These are phyloP conservation scores for Leucosporidium scottii DNA, from an alignment of 768 basidiomycete genomes.

Conservation along the genomic window DNA sequence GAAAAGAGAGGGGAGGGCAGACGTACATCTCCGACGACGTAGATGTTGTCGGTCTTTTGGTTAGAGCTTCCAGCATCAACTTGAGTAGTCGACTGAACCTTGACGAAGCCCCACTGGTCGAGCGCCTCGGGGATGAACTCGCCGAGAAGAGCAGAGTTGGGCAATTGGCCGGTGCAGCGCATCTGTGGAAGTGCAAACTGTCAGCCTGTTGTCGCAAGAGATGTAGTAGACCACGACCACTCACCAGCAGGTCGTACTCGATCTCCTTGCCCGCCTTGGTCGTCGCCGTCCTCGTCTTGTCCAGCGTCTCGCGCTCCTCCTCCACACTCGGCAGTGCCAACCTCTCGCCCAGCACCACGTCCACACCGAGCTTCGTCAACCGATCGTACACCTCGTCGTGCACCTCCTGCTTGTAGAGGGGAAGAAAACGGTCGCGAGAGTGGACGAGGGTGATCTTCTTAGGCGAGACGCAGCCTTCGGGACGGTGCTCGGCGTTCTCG, in stretches of 20 bases:
- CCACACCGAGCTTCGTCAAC: constrained; percentile 35
- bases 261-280: constrained; percentile 3
- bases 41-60: constrained; percentile 26
- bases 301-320: constrained; percentile 13
- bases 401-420: constrained; percentile 32
- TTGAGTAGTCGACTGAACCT: constrained; percentile 32
- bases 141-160: constrained; percentile 34
- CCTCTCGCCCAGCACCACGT: constrained; percentile 35
- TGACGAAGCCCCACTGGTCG: constrained; percentile 30
- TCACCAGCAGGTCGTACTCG: constrained; percentile 26
- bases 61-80: constrained; percentile 16
- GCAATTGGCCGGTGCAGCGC: constrained; percentile 37
- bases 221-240: too few relatives aligned
- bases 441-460: constrained; percentile 38
- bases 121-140: constrained; percentile 25
- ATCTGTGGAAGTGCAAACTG: constrained; percentile 12
- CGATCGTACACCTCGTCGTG: constrained; percentile 30
- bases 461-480: background rate
- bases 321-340: constrained; percentile 17
- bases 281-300: constrained; percentile 3
- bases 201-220: too few relatives aligned
- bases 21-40: constrained; percentile 36
- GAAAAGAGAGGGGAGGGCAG: background rate
- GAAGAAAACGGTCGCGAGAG: constrained; percentile 35
- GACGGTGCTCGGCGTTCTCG: constrained; percentile 7